Evolutionary conservation across 306 rosid species (phyloP).

Genomic region (Trifolium subterraneum): DNA sequence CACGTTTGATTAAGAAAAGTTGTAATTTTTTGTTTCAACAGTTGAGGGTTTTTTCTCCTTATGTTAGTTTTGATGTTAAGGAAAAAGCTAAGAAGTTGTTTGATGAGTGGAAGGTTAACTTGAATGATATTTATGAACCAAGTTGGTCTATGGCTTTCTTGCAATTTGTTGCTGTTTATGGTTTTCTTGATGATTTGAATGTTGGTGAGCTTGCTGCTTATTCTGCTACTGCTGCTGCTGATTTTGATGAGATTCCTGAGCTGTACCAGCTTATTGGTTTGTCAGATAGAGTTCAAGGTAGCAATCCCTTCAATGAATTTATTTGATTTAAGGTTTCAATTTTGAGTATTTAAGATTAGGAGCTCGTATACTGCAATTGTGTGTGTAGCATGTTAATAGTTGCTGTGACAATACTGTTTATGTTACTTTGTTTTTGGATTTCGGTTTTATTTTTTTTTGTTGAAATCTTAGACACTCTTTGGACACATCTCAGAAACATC

Average conservation of each 20-base stretch:
- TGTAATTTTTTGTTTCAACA: slow-evolving; percentile 61
- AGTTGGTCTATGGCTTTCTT: slow-evolving; percentile 63
- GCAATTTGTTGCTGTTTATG: slow-evolving; percentile 68
- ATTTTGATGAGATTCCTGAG: slow-evolving; percentile 52
- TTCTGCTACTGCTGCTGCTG: slow-evolving; percentile 50
- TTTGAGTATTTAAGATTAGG: slow-evolving; percentile 1
- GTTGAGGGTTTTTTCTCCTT: slow-evolving; percentile 49
- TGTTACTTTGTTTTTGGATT: slow-evolving; percentile 8
- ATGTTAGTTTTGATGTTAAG: slow-evolving; percentile 45
- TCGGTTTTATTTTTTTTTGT: not conserved
- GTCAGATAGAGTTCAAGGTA: slow-evolving; percentile 56
- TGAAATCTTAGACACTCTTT: not conserved
- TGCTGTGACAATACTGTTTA: not conserved
- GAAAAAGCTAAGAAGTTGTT: slow-evolving; percentile 61
- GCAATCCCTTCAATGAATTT: not conserved
- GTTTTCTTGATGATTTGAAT: slow-evolving; percentile 52
- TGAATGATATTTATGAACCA: slow-evolving; percentile 44
- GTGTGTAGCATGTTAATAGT: slow-evolving; percentile 6
- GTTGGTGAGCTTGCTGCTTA: slow-evolving; percentile 59
- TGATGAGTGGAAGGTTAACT: slow-evolving; percentile 57
- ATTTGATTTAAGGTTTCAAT: not conserved
- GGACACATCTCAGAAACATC: no score
- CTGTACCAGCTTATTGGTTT: slow-evolving; percentile 56
- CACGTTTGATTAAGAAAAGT: slow-evolving; percentile 48
- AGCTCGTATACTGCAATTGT: not conserved